A percentile compares a stretch with the other conserved stretches of the same genome.
Evolutionary conservation across 306 rosid species (phyloP).

Genomic region (Gillenia trifoliata): DNA sequence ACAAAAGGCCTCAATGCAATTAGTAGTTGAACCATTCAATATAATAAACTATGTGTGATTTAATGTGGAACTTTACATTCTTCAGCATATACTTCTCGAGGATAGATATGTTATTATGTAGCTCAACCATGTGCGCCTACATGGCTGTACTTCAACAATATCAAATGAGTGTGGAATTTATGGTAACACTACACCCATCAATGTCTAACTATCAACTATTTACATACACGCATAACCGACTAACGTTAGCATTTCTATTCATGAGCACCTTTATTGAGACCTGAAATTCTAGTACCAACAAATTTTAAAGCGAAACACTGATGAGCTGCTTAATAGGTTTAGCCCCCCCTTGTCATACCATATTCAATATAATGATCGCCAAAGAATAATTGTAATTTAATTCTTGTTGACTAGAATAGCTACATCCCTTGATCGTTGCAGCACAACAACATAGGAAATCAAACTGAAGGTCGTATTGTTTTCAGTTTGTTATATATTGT

Average conservation of each 20-base stretch:
- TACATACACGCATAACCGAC: not conserved
- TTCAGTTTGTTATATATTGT: slow-evolving; percentile 24
- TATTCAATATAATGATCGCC: not conserved
- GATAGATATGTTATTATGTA: not conserved
- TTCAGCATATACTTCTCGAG: not conserved
- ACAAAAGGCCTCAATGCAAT: not conserved
- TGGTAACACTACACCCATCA: not conserved
- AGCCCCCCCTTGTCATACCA: not conserved
- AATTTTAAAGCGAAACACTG: not conserved
- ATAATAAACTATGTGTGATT: not conserved
- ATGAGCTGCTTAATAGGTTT: not conserved
- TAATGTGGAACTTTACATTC: not conserved
- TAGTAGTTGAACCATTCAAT: not conserved
- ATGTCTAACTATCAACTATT: not conserved
- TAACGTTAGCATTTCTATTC: not conserved
- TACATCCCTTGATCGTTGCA: slow-evolving; percentile 21
- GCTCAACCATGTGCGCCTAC: not conserved
- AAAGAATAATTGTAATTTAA: too few relatives aligned
- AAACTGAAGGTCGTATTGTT: slow-evolving; percentile 7
- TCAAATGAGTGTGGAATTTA: not conserved
- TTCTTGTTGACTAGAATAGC: not conserved
- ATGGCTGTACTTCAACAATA: not conserved
- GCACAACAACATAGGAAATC: slow-evolving; percentile 30
- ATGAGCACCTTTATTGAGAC: not conserved
- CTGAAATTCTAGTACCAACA: not conserved